Evolutionary conservation across 495 filamentous ascomycete genomes (phyloP).

Genomic region (Neurospora africana): DNA sequence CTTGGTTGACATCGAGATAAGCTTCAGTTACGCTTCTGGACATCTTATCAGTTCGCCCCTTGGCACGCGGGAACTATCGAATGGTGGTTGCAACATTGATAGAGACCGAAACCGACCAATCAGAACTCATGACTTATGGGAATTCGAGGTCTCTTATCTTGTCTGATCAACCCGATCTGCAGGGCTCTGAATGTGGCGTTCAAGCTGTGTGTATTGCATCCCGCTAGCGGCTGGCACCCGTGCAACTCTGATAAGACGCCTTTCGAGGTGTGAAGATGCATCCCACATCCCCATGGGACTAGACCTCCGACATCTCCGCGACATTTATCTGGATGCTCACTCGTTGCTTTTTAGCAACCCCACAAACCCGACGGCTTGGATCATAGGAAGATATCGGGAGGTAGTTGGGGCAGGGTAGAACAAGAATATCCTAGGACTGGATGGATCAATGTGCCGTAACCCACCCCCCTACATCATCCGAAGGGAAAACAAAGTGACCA

Average conservation of each 20-base stretch:
- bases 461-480: no score
- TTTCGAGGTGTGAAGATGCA: background rate
- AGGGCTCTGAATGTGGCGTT: background rate
- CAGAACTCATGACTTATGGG: background rate
- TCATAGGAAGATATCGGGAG: background rate
- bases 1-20: background rate
- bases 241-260: background rate
- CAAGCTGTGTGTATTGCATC: background rate
- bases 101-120: background rate
- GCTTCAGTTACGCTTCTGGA: background rate
- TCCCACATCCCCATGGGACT: background rate
- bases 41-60: background rate
- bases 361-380: background rate
- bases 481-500: no score
- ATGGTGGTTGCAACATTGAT: background rate
- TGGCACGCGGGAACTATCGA: background rate
- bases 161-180: background rate
- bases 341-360: background rate
- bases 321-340: background rate
- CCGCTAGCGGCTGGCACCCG: no score
- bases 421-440: background rate
- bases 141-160: background rate
- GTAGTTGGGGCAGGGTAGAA: background rate
- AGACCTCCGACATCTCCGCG: background rate
- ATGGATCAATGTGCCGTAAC: background rate